These are phyloP conservation scores for Saururus chinensis DNA, from an alignment of 164 flowering plant species.

Conservation along the genomic window DNA sequence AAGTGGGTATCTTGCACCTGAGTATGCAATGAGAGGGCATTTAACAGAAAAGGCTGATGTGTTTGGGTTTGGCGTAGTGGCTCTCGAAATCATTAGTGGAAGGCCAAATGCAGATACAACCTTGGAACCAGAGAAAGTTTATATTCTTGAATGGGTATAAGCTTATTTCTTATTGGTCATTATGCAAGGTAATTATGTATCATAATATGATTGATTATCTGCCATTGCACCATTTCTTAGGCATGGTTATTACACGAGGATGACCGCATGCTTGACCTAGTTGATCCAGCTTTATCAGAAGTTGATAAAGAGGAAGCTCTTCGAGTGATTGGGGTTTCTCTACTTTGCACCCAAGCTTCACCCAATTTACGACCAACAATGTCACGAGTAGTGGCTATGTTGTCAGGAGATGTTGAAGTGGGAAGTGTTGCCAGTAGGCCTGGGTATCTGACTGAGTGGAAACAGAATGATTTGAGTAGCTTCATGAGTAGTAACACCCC, in stretches of 20 bases:
- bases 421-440: slow-evolving; percentile 23
- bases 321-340: slow-evolving; percentile 29
- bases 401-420: slow-evolving; percentile 35
- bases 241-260: slow-evolving; percentile 46
- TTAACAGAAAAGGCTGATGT: slow-evolving; percentile 28
- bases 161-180: neutral
- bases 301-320: slow-evolving; percentile 24
- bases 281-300: slow-evolving; percentile 24
- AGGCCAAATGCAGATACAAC: slow-evolving; percentile 17
- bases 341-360: slow-evolving; percentile 44
- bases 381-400: slow-evolving; percentile 37
- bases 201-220: neutral
- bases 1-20: slow-evolving; percentile 24
- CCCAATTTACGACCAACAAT: slow-evolving; percentile 31
- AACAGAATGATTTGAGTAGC: slow-evolving; percentile 25
- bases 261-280: slow-evolving; percentile 22
- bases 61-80: slow-evolving; percentile 26
- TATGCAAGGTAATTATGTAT: too few relatives aligned
- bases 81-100: slow-evolving; percentile 22
- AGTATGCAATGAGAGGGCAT: slow-evolving; percentile 29
- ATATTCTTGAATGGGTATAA: slow-evolving; percentile 30
- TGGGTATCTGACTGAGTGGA: slow-evolving; percentile 28
- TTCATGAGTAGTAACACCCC: slow-evolving; percentile 2
- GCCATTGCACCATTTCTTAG: slow-evolving; percentile 9
- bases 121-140: slow-evolving; percentile 16